Evolutionary conservation across 176 grass and related monocot species (phyloP).

Genomic region (Cymbopogon citratus): DNA sequence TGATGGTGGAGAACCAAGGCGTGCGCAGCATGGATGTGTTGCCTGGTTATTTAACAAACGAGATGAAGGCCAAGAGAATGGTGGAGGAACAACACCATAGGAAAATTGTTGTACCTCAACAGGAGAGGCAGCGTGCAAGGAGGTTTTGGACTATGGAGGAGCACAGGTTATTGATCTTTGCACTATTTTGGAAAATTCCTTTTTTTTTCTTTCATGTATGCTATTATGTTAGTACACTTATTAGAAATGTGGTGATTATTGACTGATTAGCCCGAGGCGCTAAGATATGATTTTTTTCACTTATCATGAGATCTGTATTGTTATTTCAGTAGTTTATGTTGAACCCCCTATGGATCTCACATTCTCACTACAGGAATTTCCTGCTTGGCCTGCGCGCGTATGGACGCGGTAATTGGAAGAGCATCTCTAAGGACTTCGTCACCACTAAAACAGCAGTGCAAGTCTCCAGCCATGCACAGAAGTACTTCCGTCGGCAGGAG

Average conservation of each 20-base stretch:
- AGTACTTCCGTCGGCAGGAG: conserved; percentile 10
- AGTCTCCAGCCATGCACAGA: conserved; percentile 29
- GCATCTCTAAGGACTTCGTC: conserved; percentile 27
- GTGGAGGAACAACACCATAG: neutral
- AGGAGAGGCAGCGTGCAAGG: neutral
- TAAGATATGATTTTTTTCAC: neutral
- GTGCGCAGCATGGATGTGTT: neutral
- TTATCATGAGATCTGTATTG: neutral
- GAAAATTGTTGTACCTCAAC: neutral
- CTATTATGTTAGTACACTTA: neutral
- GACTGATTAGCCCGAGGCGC: neutral
- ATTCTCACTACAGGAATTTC: neutral
- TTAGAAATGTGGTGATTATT: neutral
- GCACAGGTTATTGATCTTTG: conserved; percentile 17
- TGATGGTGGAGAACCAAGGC: neutral
- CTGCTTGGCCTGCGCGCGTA: neutral
- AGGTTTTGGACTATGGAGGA: conserved; percentile 14
- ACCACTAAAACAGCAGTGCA: conserved; percentile 3
- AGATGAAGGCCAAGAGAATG: neutral
- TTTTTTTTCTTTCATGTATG: neutral
- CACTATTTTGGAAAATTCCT: neutral
- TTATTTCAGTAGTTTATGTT: neutral
- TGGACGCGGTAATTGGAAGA: conserved; percentile 19
- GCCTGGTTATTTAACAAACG: neutral
- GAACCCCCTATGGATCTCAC: neutral